A percentile compares a stretch with the other conserved stretches of the same genome.
phyloP scores from a whole-genome alignment of 257 asterid species.

The Rhazya stricta region DNA sequence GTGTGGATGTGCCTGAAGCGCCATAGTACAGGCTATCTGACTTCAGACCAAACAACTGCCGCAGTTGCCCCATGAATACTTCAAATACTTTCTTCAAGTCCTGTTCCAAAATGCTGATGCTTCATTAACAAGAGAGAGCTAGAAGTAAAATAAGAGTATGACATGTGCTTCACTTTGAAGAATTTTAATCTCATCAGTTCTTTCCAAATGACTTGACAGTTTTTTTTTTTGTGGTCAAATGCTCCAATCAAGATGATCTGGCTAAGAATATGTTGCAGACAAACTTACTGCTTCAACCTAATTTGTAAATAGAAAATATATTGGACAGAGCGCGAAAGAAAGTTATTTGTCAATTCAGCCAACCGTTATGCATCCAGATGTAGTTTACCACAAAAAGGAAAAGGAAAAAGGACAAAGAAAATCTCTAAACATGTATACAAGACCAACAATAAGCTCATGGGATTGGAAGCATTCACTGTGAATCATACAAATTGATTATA shows the following conservation, averaged over 20 bases:
- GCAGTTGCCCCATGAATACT: constrained; percentile 78
- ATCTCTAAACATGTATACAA: neutral
- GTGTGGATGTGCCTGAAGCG: constrained; percentile 44
- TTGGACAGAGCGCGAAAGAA: neutral
- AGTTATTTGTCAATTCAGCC: neutral
- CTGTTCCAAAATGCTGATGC: constrained; percentile 42
- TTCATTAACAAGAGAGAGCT: neutral
- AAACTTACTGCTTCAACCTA: neutral
- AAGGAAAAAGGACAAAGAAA: neutral
- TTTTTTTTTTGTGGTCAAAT: neutral
- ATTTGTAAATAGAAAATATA: neutral
- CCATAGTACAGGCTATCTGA: constrained; percentile 52
- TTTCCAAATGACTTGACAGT: no score
- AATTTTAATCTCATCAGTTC: neutral
- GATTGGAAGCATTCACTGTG: neutral
- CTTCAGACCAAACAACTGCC: constrained; percentile 89
- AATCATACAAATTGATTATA: neutral
- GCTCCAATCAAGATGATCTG: neutral
- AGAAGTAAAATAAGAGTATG: neutral
- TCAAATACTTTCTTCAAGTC: constrained; percentile 60
- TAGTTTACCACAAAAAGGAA: neutral
- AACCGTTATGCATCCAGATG: neutral
- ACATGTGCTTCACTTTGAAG: neutral
- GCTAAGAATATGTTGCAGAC: neutral
- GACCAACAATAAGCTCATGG: neutral